Evolutionary conservation across 148 eudicot species (phyloP), one percentile per base, ranked within the genome.

Genomic region (Selenicereus undatus): DNA sequence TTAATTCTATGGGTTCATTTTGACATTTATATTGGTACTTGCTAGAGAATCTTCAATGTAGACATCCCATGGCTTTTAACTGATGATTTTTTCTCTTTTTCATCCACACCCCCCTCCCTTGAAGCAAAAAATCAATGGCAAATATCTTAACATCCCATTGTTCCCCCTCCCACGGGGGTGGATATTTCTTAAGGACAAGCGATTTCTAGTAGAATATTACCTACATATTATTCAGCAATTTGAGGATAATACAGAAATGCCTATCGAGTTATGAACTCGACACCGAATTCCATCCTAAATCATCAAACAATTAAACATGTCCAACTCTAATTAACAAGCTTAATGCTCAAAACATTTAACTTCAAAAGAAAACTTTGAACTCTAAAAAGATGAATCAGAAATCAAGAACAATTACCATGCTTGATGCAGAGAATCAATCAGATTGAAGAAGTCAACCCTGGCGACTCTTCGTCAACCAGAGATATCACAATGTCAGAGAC

Each of bases 401-500:
- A 71, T 35, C 74, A 32, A 39, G 5, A 39, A 39, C 43, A 39
- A 39, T 72, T 72, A 72, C 75, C 75, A 72, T 72, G n/a, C 52
- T 72, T 35, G 14, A 72, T 21, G 75, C 29, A 72, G 75, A 72
- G 24, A 39, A 39, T 9, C 52, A 11, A 72, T 42, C 75, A 72
- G 52, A 72, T 36, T 72, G 50, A 71, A 71, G 45, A 71, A 71
- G 45, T 71, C 74, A 71, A 71, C 74, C 20, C 35, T 9, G 21
- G 30, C 70, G 22, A 56, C 62, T 64, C 27, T 27, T 66, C 35
- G 32, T 66, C 45, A 71, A 35, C 74, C 9, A 32, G 74, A 71
- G 22, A 71, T 6, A 32, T 70, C 73, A 70, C 39, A 70, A 70
- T 70, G 73, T 35, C 43, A 35, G 73, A 35, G 51, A 20, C 12